These are phyloP conservation scores for Botrytis pseudocinerea DNA, from an alignment of 2,329 filamentous ascomycete species.

Conservation along the genomic window DNA sequence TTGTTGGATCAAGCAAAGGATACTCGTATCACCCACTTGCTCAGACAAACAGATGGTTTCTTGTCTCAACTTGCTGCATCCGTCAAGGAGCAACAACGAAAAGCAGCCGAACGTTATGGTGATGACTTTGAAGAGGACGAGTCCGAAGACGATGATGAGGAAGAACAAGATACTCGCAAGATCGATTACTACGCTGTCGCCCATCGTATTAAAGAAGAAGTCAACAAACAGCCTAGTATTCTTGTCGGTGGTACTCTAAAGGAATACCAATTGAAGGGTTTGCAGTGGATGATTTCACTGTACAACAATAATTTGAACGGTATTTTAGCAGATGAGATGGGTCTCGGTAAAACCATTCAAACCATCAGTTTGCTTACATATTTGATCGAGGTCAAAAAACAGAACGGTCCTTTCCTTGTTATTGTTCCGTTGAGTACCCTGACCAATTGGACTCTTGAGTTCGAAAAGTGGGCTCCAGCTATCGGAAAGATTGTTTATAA, in stretches of 20 bases:
- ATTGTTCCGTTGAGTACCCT: slow-evolving; percentile 96
- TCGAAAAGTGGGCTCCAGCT: slow-evolving; percentile 96
- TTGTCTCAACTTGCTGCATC: slow-evolving; percentile 92
- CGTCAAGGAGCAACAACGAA: slow-evolving; percentile 90
- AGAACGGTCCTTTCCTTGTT: slow-evolving; percentile 89
- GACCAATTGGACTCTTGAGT: slow-evolving; percentile 98
- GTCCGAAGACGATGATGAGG: slow-evolving; percentile 69
- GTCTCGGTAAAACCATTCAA: slow-evolving; percentile 98
- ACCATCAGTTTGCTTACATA: slow-evolving; percentile 98
- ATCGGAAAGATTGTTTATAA: slow-evolving; percentile 93
- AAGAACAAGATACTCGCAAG: slow-evolving; percentile 70
- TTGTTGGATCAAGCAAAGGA: slow-evolving; percentile 98
- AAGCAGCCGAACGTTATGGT: slow-evolving; percentile 76
- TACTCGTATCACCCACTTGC: slow-evolving; percentile 95
- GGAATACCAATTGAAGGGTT: slow-evolving; percentile 96
- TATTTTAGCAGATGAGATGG: slow-evolving; percentile 98
- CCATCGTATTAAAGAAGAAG: slow-evolving; percentile 91
- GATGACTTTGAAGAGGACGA: slow-evolving; percentile 51
- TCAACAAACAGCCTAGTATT: slow-evolving; percentile 78
- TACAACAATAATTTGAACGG: slow-evolving; percentile 99
- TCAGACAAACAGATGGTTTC: slow-evolving; percentile 97
- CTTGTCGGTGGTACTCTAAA: slow-evolving; percentile 91
- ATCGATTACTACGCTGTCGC: slow-evolving; percentile 99
- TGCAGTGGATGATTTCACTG: slow-evolving; percentile 99
- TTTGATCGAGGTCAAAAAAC: slow-evolving; percentile 92